phyloP scores from a whole-genome alignment of 805 yeast species.

The Teunomyces kruisii region DNA sequence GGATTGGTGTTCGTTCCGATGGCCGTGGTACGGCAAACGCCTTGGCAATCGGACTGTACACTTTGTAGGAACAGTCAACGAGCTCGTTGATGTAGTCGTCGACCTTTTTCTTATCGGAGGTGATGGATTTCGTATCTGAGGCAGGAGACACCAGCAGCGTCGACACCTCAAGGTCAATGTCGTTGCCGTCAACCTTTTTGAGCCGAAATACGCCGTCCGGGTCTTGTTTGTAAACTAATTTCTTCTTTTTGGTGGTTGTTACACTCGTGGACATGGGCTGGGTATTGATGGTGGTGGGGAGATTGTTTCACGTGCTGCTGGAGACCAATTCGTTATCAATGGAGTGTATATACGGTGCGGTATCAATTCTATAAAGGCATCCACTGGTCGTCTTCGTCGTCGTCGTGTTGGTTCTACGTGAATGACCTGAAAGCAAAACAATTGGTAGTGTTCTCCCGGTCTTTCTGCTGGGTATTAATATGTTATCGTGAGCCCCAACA shows the following conservation, averaged over 20 bases:
- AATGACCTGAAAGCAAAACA: no score
- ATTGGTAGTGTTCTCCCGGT: no score
- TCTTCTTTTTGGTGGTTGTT: constrained; percentile 20
- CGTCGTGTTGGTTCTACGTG: no score
- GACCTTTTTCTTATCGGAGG: constrained; percentile 16
- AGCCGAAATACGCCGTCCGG: constrained; percentile 40
- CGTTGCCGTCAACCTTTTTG: constrained; percentile 22
- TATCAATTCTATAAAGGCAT: no score
- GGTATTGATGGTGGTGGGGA: background rate
- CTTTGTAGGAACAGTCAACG: constrained; percentile 29
- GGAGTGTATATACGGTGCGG: no score
- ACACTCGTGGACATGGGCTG: constrained; percentile 3
- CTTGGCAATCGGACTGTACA: constrained; percentile 13
- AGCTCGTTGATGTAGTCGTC: constrained; percentile 31
- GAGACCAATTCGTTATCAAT: background rate
- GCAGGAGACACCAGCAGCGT: background rate
- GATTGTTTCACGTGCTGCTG: background rate
- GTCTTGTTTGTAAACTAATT: constrained; percentile 35
- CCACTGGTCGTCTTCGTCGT: no score
- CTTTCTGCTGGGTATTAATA: no score
- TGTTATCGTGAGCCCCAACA: no score
- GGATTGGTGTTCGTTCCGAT: background rate
- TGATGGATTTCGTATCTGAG: background rate
- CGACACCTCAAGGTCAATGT: background rate
- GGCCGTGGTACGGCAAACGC: background rate